A percentile compares a stretch with the other conserved stretches of the same genome.
These are phyloP conservation scores for Plenodomus biglobosus DNA, from an alignment of 2,329 filamentous ascomycete species.

Conservation along the genomic window DNA sequence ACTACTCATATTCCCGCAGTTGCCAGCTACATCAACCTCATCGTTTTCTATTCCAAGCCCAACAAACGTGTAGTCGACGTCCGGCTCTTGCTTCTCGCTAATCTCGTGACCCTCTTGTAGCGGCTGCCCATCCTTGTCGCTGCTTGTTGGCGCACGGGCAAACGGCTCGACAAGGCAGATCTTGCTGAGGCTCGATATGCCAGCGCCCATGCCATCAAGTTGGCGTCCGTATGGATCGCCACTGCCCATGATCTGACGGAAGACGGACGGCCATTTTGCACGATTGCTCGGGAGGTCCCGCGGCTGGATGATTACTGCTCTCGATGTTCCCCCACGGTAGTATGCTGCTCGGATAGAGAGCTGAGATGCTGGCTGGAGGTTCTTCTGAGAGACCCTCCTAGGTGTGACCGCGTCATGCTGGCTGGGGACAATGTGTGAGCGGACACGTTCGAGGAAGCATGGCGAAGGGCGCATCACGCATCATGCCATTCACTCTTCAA, in stretches of 20 bases:
- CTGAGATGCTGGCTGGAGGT: conserved; percentile 11
- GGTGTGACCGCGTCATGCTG: background rate
- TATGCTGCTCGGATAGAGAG: conserved; percentile 53
- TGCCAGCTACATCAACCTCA: conserved; percentile 66
- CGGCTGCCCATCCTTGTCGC: background rate
- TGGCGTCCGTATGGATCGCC: conserved; percentile 69
- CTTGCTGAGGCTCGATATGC: conserved; percentile 69
- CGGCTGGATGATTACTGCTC: conserved; percentile 62
- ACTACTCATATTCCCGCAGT: conserved; percentile 79
- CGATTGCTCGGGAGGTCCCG: conserved; percentile 54
- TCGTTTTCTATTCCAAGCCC: conserved; percentile 65
- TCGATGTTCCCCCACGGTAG: conserved; percentile 70
- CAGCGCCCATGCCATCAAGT: conserved; percentile 71
- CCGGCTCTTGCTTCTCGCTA: conserved; percentile 24
- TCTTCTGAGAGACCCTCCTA: background rate
- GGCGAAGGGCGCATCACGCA: conserved; percentile 27
- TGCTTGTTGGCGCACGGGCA: conserved; percentile 1
- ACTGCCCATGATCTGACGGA: conserved; percentile 61
- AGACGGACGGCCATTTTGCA: conserved; percentile 56
- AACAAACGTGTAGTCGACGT: conserved; percentile 73
- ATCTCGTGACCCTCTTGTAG: background rate
- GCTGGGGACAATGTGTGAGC: conserved; percentile 3
- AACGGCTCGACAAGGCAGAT: conserved; percentile 63
- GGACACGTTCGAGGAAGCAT: conserved; percentile 17
- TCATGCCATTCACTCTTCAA: conserved; percentile 10